Base-by-base conservation (phyloP, 306 rosid genomes). In the Cucurbita moschata region DNA sequence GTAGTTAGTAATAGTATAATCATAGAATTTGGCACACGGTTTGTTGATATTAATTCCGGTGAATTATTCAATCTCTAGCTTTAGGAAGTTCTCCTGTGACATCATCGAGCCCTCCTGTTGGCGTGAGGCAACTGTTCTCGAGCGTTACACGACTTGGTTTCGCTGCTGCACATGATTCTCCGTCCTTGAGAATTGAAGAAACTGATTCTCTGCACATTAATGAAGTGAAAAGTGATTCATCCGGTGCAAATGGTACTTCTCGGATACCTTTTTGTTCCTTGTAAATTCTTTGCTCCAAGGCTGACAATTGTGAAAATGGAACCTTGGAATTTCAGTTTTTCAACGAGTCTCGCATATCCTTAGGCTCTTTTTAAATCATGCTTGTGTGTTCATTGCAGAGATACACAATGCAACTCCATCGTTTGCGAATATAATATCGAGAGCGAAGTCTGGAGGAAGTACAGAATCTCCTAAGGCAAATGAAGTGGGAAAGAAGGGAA, bases 81-180 rank as follows among this genome's bases (percentile, higher is more conserved):
- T 83, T 94, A 84, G 97, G 97, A 76, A 90, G 80, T 81, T 79
- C 94, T 61, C 54, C 85, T 14, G 66, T 52, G 40, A 74, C 78
- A 23, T 85, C 97, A 43, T 83, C 94, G 5, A 93, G 98, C 78
- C 84, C 96, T 55, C 92, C 96, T 81, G 86, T 85, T 61, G 95
- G 87, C 63, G 97, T 85, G 79, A 84, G 95, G 79, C 84, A 75
- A 58, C 86, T 88, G 65, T 94, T 94, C 75, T 94, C 97, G 13
- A 94, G 74, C 59, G 98, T 94, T 65, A 89, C 98, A 2, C 85
- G 77, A 82, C 92, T 90, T 66, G 98, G 98, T 73, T 94, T 90
- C 76, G 97, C 97, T 64, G 97, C 98, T 37, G 97, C 58, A n/a
- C 97, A 94, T 64, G 97, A 91, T 81, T 90, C 96, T 78, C 96